These are phyloP conservation scores for Aspergillus fischeri DNA, from an alignment of 2,329 filamentous ascomycete species.

Conservation along the genomic window DNA sequence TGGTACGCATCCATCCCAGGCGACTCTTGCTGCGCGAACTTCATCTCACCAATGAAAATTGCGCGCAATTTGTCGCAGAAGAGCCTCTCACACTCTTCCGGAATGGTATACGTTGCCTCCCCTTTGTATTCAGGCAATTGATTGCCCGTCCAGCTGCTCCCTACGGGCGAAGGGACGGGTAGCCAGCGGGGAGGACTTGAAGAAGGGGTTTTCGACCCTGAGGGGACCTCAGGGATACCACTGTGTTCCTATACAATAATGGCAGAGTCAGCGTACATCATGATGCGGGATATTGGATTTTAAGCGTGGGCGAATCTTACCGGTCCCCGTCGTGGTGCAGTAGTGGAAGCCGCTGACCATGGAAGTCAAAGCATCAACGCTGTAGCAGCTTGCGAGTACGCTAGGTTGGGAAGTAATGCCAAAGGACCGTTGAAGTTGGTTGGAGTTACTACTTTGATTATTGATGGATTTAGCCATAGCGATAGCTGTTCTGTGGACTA, in stretches of 20 bases:
- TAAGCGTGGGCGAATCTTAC: slow-evolving; percentile 42
- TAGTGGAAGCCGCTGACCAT: slow-evolving; percentile 83
- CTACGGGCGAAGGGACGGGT: slow-evolving; percentile 60
- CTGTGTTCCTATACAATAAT: slow-evolving; percentile 61
- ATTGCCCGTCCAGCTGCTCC: slow-evolving; percentile 46
- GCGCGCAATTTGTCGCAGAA: slow-evolving; percentile 93
- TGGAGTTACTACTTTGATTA: slow-evolving; percentile 66
- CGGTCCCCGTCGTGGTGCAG: slow-evolving; percentile 86
- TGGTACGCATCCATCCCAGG: slow-evolving; percentile 73
- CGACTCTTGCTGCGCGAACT: slow-evolving; percentile 71
- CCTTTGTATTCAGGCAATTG: slow-evolving; percentile 52
- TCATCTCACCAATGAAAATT: slow-evolving; percentile 96
- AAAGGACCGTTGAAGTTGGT: slow-evolving; percentile 56
- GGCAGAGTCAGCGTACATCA: slow-evolving; percentile 1
- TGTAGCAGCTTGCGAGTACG: slow-evolving; percentile 88
- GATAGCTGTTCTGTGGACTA: slow-evolving; percentile 7
- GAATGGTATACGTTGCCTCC: slow-evolving; percentile 94
- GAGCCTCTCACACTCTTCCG: slow-evolving; percentile 99
- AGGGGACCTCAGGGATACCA: slow-evolving; percentile 94
- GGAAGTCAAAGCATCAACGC: slow-evolving; percentile 66
- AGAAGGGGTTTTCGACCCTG: slow-evolving; percentile 78
- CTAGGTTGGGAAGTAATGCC: slow-evolving; percentile 55
- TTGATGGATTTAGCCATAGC: slow-evolving; percentile 54
- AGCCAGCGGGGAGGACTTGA: slow-evolving; percentile 86
- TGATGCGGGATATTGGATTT: background rate